Evolutionary conservation across 1,284 basidiomycete species (phyloP), one percentile per base, ranked within the genome.

Genomic region (Microbotryum silenes-acaulis): DNA sequence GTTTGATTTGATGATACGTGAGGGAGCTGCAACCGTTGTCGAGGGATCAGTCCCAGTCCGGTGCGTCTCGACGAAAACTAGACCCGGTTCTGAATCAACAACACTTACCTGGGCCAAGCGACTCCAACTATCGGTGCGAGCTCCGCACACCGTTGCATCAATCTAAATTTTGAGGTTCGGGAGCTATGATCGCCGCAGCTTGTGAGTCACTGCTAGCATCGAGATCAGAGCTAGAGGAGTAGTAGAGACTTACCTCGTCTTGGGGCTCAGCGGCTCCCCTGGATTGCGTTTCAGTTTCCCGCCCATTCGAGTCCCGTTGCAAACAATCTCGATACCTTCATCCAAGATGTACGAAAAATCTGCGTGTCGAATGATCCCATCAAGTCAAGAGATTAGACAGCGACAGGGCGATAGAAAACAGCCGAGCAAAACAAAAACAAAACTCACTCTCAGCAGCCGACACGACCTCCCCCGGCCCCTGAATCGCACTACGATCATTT

Each of bases 261-360:
- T 85, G 6, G 79, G 77, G 46, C 79, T 79, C 60, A 81, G 77
- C 27, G 84, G 79, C 68, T 86, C 51, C 7, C 51, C 67, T 0
- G 23, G 7, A 8, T 63, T 61, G 1, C 67, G 82, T 70, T 86
- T 89, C 0, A 84, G 81, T 14, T 86, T 77, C 2, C 87, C 82
- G 3, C 88, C 88, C 50, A 88, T 83, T 68, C 81, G 84, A n/a
- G 83, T 75, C 1, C 88, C 88, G 65, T 87, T 87, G 67, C 87
- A 87, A 56, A 89, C 72, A 21, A 88, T 79, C 70, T 90, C 87
- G 42, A 68, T 71, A 44, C 71, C 57, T 0, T 79, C 76, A 56
- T 82, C 82, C n/a, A 82, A 80, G 12, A 82, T 76, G 83, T 84
- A 90, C 63, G 82, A 86, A 4, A 89, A 72, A 0, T 86, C 86